Evolutionary conservation across 163 green algal species (phyloP), one percentile per base, ranked within the genome.

Genomic region (Coccomyxa subellipsoidea): DNA sequence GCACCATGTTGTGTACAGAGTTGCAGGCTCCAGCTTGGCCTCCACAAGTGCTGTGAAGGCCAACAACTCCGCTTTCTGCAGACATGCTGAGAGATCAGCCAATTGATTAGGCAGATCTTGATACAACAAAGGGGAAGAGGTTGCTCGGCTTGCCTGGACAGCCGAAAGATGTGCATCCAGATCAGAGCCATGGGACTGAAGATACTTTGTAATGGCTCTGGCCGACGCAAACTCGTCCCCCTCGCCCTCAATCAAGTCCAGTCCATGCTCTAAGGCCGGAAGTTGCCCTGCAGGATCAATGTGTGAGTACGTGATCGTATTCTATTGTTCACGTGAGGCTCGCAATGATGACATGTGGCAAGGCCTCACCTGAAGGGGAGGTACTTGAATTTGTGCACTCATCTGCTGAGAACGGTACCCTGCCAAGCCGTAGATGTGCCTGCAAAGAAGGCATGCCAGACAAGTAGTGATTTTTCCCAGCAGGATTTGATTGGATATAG

Each of bases 381-480:
- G 83, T 75, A n/a, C 69, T 70, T 10, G 69, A 69, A 15, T 78
- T 80, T 12, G 8, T 73, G 38, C 89, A 91, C 0, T 87, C 82
- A 10, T 89, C 77, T 10, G 87, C 79, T 7, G 81, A 54, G 66
- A 88, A 86, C 6, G 78, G 21, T 0, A 87, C 31, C 23, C 75
- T 69, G 4, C 80, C 82, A n/a, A 93, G 81, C 4, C 86, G 83
- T 53, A 93, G 83, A 69, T 91, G 91, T 4, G 88, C 88, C 89
- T 93, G 88, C 80, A 85, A n/a, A n/a, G n/a, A n/a, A n/a, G n/a
- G n/a, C n/a, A n/a, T n/a, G n/a, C n/a, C n/a, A n/a, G n/a, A n/a
- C n/a, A n/a, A n/a, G n/a, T n/a, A 39, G 12, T 35, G 75, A 12
- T 29, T 18, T 12, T 18, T 29, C 47, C 47, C 12, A 29, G 12